Evolutionary conservation across 257 asterid species (phyloP), one percentile per base, ranked within the genome.

Genomic region (Solanum virginianum): DNA sequence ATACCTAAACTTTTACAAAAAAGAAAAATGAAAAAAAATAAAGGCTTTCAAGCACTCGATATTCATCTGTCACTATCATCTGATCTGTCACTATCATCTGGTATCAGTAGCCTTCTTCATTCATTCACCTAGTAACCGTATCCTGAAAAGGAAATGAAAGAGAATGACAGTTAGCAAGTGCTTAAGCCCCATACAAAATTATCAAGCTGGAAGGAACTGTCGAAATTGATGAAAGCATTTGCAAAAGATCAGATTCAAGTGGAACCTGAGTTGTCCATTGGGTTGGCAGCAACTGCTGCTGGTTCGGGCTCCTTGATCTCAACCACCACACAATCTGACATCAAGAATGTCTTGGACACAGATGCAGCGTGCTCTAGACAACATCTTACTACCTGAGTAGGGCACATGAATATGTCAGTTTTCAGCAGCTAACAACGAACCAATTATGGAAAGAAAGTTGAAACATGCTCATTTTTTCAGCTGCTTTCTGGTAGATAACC

Each of bases 311-410:
- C 99, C 93, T 97, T 97, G 68, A 97, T 97, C 91, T 97, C 99
- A 60, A 95, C 98, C 11, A 97, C 99, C 18, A 97, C 99, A 13
- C 98, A 94, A 75, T 97, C 99, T 0, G 99, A 97, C 98, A 95
- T 97, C 93, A 97, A 92, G 86, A 97, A 97, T 56, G 98, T 97
- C 93, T 94, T 97, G 0, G 99, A 97, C 82, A 97, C 99, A 0
- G 99, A 97, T 32, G 99, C 87, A 6, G 99, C 98, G 10, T 97
- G 99, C 84, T 97, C 99, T 41, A 97, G 86, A 91, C 99, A 97
- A 85, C 99, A 97, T 82, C 99, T 91, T 43, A 97, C 99, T 87
- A 97, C 98, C 99, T 95, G 83, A 39, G 45, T 87, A 84, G 29
- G 32, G 60, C 57, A 41, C 55, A 74, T 12, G 36, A 29, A 79